A percentile compares a stretch with the other conserved stretches of the same genome.
Conservation (phyloP, 495 filamentous ascomycete genomes). For the Neurospora hispaniola region DNA sequence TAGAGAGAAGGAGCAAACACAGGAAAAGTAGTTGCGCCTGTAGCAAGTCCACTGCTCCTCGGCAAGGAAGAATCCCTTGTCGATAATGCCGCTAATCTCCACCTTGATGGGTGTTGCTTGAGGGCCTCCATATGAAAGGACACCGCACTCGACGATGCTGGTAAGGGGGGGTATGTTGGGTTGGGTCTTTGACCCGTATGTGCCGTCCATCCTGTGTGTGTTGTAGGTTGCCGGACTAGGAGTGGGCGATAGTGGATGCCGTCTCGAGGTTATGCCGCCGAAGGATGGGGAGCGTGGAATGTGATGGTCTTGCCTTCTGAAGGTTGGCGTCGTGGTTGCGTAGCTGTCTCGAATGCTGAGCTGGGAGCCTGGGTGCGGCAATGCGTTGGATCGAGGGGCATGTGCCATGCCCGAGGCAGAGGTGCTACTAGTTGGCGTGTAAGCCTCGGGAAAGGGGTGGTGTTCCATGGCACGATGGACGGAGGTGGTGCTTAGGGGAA, state of each 20-base stretch:
- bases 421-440: conserved; percentile 34
- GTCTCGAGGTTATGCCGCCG: conserved; percentile 28
- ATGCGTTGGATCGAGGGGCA: conserved; percentile 38
- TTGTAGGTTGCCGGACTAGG: conserved; percentile 32
- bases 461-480: conserved; percentile 16
- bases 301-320: conserved; percentile 36
- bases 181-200: conserved; percentile 29
- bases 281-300: conserved; percentile 38
- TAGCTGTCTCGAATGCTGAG: conserved; percentile 41
- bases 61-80: conserved; percentile 82
- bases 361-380: conserved; percentile 38
- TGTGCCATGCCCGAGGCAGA: conserved; percentile 45
- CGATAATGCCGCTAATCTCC: conserved; percentile 75
- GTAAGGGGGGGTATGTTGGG: conserved; percentile 49
- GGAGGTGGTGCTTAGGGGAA: not conserved
- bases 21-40: conserved; percentile 86
- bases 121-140: conserved; percentile 43
- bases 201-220: conserved; percentile 37
- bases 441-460: conserved; percentile 23
- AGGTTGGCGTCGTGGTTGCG: conserved; percentile 35
- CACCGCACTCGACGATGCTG: conserved; percentile 45
- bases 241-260: conserved; percentile 41
- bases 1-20: conserved; percentile 71
- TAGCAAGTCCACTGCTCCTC: conserved; percentile 96
- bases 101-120: conserved; percentile 46